Evolutionary conservation across 2,329 filamentous ascomycete species (phyloP), one percentile per base, ranked within the genome.

Genomic region (Alternaria angustiovoidea): DNA sequence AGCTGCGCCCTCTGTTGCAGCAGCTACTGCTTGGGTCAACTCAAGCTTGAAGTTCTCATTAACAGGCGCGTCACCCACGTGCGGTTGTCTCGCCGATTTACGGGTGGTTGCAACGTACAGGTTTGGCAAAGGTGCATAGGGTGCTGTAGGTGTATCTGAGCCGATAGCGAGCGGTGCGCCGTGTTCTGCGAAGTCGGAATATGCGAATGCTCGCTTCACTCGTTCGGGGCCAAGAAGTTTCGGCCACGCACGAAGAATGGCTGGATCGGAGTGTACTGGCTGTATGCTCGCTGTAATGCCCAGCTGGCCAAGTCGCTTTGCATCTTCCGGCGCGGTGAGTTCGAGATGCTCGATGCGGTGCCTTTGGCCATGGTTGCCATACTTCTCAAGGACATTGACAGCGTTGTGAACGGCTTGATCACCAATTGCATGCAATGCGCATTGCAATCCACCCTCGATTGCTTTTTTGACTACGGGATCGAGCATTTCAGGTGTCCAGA

Each of bases 251-350:
- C 83, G 79, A 3, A 90, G 77, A 56, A 89, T 87, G 0, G 87
- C 85, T 0, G 88, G 88, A 73, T 97, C 93, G 67, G 93, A 91
- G 78, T 93, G 96, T 81, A 96, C 96, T 22, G 93, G 95, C 81
- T 97, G 92, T 66, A 97, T 96, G 57, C 91, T 91, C 61, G 96
- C 94, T 57, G 93, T 97, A 75, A 90, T 88, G 49, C 87, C 86
- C 4, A 88, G 77, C 24, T 78, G 69, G 6, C 87, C 88, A 0
- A 90, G 81, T 1, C 87, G 79, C 2, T 70, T 78, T 1, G 86
- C 88, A 65, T 90, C 88, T 57, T 81, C 79, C 0, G 81, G 79
- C 0, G 81, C 82, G 0, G 87, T 81, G 30, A 90, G 80, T 71
- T 90, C 88, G 4, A 90, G 78, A 69, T 90, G 88, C 75, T 90